These are phyloP conservation scores for Xylaria venustula DNA, from an alignment of 495 filamentous ascomycete species.

Conservation along the genomic window DNA sequence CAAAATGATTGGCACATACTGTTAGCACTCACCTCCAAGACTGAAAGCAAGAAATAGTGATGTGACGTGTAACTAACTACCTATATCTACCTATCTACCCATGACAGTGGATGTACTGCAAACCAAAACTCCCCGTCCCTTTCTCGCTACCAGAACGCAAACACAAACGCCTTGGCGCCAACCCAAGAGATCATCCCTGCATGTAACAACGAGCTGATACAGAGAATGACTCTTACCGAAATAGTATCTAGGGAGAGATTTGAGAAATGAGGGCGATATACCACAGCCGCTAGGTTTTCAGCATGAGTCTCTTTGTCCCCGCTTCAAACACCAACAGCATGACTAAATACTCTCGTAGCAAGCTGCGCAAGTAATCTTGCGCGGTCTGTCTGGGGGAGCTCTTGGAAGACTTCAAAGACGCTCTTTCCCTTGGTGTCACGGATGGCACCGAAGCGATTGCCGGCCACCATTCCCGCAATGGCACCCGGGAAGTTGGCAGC, in stretches of 20 bases:
- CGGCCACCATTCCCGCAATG: slow-evolving; percentile 87
- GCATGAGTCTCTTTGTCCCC: not conserved
- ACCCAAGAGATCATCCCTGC: no score
- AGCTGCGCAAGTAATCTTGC: slow-evolving; percentile 73
- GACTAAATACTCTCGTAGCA: slow-evolving; percentile 69
- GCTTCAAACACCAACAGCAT: slow-evolving; percentile 44
- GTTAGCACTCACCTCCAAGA: no score
- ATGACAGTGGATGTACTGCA: not conserved
- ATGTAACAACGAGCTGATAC: no score
- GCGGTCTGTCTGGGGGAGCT: slow-evolving; percentile 77
- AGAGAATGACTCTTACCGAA: no score
- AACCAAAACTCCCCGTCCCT: not conserved
- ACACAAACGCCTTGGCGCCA: not conserved
- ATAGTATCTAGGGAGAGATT: not conserved
- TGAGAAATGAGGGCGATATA: not conserved
- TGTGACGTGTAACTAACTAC: not conserved
- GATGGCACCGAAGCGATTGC: slow-evolving; percentile 83
- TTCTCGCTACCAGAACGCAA: not conserved
- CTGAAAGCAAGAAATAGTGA: not conserved
- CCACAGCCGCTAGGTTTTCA: not conserved
- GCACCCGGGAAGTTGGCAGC: slow-evolving; percentile 87
- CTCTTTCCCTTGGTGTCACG: slow-evolving; percentile 90
- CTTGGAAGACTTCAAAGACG: slow-evolving; percentile 87
- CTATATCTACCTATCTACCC: not conserved
- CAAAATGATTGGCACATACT: no score